These are phyloP conservation scores for Corinectria fuckeliana DNA, from an alignment of 2,329 filamentous ascomycete genomes.

Conservation along the genomic window DNA sequence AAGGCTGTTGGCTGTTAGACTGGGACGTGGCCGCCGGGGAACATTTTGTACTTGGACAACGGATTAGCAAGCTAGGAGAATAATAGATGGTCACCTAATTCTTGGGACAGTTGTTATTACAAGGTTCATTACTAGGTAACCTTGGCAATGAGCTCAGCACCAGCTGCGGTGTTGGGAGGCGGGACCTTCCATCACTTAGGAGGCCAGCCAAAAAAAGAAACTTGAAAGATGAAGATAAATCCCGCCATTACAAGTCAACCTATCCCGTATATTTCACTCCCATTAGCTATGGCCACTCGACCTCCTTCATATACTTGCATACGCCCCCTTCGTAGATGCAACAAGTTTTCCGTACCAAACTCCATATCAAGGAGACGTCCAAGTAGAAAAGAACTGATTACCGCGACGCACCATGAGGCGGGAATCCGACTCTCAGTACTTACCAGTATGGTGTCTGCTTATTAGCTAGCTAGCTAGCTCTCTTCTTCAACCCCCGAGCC, in stretches of 20 bases:
- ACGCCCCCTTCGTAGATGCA: not conserved
- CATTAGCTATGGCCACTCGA: not conserved
- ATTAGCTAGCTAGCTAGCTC: no score
- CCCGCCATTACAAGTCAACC: not conserved
- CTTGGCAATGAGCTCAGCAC: no score
- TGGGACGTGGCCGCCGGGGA: no score
- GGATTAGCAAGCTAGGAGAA: no score
- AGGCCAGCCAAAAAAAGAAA: not conserved
- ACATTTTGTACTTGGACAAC: not conserved
- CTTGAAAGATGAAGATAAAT: not conserved
- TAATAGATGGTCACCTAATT: no score
- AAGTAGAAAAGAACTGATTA: not conserved
- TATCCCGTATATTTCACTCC: not conserved
- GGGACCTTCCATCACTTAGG: no score
- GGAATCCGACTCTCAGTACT: not conserved
- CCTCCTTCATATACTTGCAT: not conserved
- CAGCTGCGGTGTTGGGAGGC: no score
- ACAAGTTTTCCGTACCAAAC: not conserved
- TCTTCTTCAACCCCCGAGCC: not conserved
- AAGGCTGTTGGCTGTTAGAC: no score
- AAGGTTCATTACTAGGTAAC: no score
- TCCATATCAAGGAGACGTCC: not conserved
- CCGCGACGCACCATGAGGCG: not conserved
- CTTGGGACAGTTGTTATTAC: no score
- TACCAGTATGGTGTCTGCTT: no score